These are phyloP conservation scores for Botrytis pseudocinerea DNA, from an alignment of 2,329 filamentous ascomycete genomes.

Conservation along the genomic window DNA sequence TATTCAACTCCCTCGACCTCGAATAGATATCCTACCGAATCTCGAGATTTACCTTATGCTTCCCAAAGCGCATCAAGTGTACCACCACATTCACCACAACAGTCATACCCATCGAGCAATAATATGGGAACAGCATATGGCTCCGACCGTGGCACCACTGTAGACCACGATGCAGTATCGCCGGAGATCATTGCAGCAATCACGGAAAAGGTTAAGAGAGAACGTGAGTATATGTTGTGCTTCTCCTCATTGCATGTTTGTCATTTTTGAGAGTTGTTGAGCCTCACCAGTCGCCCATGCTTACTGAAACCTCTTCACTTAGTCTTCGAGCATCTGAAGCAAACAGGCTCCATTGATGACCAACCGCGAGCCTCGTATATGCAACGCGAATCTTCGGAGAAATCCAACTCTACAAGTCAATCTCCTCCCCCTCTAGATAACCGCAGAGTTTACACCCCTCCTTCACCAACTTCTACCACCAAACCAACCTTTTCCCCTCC, in stretches of 20 bases:
- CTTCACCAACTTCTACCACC: conserved; percentile 47
- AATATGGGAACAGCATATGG: conserved; percentile 33
- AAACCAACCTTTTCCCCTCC: conserved; percentile 40
- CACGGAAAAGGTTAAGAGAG: conserved; percentile 57
- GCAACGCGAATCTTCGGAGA: conserved; percentile 46
- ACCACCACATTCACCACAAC: conserved; percentile 29
- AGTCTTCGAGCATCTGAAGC: conserved; percentile 43
- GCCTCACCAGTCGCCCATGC: conserved; percentile 26
- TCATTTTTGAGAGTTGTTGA: conserved; percentile 25
- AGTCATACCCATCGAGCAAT: conserved; percentile 24
- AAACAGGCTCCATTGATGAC: conserved; percentile 38
- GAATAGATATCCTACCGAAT: conserved; percentile 31
- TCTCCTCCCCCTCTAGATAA: conserved; percentile 47
- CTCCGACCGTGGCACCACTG: conserved; percentile 26
- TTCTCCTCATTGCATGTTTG: conserved; percentile 31
- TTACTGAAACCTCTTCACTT: conserved; percentile 13
- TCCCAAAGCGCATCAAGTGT: conserved; percentile 27
- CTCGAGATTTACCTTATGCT: conserved; percentile 32
- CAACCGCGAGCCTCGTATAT: conserved; percentile 35
- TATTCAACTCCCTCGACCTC: conserved; percentile 26
- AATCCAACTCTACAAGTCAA: conserved; percentile 43
- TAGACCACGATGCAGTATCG: conserved; percentile 48
- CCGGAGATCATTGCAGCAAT: conserved; percentile 63
- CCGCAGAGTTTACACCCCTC: conserved; percentile 53
- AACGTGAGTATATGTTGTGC: conserved; percentile 48